These are phyloP conservation scores for Adansonia grandidieri DNA, from an alignment of 441 rosid genomes.

Conservation along the genomic window DNA sequence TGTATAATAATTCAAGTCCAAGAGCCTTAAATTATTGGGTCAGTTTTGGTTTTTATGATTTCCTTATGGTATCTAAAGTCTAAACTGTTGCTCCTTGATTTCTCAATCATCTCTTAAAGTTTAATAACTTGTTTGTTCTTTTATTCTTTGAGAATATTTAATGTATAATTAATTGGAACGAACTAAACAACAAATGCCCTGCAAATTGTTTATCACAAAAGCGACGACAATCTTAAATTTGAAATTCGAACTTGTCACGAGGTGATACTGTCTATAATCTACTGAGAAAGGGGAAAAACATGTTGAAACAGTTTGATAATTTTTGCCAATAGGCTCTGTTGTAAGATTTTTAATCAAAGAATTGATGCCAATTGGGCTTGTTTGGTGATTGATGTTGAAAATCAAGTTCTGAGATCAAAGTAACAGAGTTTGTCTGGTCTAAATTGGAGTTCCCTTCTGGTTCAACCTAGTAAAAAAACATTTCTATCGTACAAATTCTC, in stretches of 20 bases:
- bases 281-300: neutral
- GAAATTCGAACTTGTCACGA: constrained; percentile 13
- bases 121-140: neutral
- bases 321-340: neutral
- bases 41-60: neutral
- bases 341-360: constrained; percentile 16
- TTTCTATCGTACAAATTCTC: neutral
- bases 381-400: neutral
- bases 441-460: neutral
- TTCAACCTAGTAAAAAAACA: constrained; percentile 2
- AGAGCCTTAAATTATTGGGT: neutral
- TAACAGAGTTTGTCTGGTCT: constrained; percentile 11
- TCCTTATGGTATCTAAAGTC: neutral
- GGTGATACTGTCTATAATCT: neutral
- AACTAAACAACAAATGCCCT: neutral
- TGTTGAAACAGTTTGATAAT: neutral
- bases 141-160: neutral
- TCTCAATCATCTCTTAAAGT: neutral
- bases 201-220: neutral
- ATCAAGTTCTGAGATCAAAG: constrained; percentile 7
- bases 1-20: neutral
- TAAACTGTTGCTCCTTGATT: neutral
- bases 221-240: neutral
- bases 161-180: neutral
- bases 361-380: neutral